Percentiles rank a stretch among this genome's conserved stretches.
Evolutionary conservation across 2,329 filamentous ascomycete species (phyloP).

Genomic region (Aspergillus sp.): DNA sequence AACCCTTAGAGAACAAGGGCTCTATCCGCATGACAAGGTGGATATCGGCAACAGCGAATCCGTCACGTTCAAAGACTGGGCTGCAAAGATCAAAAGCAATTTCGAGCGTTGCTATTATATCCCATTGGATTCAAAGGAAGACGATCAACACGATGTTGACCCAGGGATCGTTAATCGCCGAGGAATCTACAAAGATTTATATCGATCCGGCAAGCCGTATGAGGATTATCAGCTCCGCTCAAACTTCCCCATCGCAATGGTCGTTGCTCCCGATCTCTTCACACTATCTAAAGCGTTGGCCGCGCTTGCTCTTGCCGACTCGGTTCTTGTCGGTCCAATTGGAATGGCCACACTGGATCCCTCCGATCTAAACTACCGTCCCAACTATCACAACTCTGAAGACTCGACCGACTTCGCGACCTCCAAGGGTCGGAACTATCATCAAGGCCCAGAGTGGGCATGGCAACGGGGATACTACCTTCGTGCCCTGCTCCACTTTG

Average conservation of each 20-base stretch:
- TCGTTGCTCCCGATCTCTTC: constrained; percentile 87
- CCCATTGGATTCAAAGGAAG: constrained; percentile 70
- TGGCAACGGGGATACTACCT: constrained; percentile 98
- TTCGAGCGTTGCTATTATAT: constrained; percentile 95
- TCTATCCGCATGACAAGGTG: constrained; percentile 76
- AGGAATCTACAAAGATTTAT: constrained; percentile 97
- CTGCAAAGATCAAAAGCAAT: constrained; percentile 74
- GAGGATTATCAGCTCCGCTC: constrained; percentile 95
- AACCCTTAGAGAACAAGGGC: constrained; percentile 66
- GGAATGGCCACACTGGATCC: constrained; percentile 98
- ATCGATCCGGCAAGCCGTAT: constrained; percentile 90
- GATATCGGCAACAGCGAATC: constrained; percentile 64
- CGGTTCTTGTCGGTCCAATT: constrained; percentile 77
- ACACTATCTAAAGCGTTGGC: constrained; percentile 75
- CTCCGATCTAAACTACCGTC: constrained; percentile 87
- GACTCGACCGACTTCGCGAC: constrained; percentile 91
- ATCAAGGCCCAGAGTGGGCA: constrained; percentile 96
- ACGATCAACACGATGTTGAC: constrained; percentile 80
- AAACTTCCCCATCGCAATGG: constrained; percentile 96
- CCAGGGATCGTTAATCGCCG: constrained; percentile 79
- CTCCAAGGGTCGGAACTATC: constrained; percentile 93
- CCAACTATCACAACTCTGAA: constrained; percentile 93
- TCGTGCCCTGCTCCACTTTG: constrained; percentile 87
- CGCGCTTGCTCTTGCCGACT: constrained; percentile 80
- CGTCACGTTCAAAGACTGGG: constrained; percentile 80